Evolutionary conservation across 768 basidiomycete genomes (phyloP), one percentile per base, ranked within the genome.

Genomic region (Suillus ampliporus): DNA sequence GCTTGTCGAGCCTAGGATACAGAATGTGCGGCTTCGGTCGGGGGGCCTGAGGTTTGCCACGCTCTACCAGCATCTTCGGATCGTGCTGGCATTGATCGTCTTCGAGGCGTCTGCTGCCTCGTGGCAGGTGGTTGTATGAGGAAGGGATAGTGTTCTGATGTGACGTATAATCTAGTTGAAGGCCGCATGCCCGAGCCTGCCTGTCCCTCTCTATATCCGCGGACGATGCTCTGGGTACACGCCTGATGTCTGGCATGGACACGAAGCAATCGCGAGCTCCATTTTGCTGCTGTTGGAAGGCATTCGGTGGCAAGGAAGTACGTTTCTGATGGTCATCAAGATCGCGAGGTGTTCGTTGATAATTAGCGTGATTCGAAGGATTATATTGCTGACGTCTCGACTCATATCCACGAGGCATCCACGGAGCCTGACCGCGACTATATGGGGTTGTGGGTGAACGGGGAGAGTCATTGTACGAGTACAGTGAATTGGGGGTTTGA

Each of bases 131-230:
- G 23, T 6, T 9, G 17, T 46, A 34, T n/a, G 26, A 60, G 52
- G 35, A 23, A 37, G 43, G 57, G 63, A 51, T 61, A 57, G 1
- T 58, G 44, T 43, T 46, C 14, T 23, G 38, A 14, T 28, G 54
- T 6, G 53, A 47, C 1, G n/a, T 31, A 21, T 44, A 61, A 57
- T 64, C 64, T 19, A 56, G 23, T 14, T 68, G 46, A 1, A 40
- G 52, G 15, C 38, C 63, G 19, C 73, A 74, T 8, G 74, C 74
- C 52, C 73, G 66, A 8, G 69, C 74, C 15, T 74, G 51, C 61
- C 72, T 67, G 41, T 74, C 73, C 4, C 64, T 62, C 43, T 74
- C 73, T 58, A 74, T 66, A 56, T 76, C 73, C 59, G 67, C 67
- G 31, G 69, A 67, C 10, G 72, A 67, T 26, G 70, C 66, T 21